Base-by-base conservation (phyloP, 768 basidiomycete genomes). In the Pisolithus marmoratus region DNA sequence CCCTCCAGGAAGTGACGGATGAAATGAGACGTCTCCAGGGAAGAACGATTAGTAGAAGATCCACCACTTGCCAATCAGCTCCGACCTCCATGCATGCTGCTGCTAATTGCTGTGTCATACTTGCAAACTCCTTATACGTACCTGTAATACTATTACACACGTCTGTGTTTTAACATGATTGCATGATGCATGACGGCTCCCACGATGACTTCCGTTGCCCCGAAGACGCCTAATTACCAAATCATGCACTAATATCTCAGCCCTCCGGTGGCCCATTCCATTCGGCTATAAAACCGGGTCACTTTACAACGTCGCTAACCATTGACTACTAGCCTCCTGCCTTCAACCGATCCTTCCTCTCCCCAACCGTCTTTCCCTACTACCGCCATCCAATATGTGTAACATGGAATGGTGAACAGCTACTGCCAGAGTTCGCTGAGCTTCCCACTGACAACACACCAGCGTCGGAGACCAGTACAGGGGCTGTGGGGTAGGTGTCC, bases 321-420 rank as follows among this genome's bases (percentile, higher is more conserved):
- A 38, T 40, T 29, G 23, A 26, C 6, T 20, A 4, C 12, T 45
- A 19, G 4, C 43, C 11, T 27, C 43, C 43, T 8, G 4, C 26
- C 24, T n/a, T 19, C 43, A 15, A 26, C 43, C 12, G 26, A 4
- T 27, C 11, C 43, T 24, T 24, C 15, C 24, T 44, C 23, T 17
- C 24, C 4, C 29, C n/a, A 26, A 31, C 29, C 4, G 26, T 26
- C 15, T 47, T 31, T n/a, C 15, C n/a, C 27, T 15, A 22, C 34
- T 31, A 14, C 19, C 31, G 8, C 15, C 26, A 36, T 20, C 61
- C 6, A 62, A 23, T 40, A 84, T 84, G 82, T 84, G 82, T 54
- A 70, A 69, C 63, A 74, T 77, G 60, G 82, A 83, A 75, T 76
- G 79, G 82, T 82, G 58, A 57, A 59, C 60, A 52, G 48, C 42